Conservation (phyloP, 768 basidiomycete genomes). For the Pisolithus orientalis region DNA sequence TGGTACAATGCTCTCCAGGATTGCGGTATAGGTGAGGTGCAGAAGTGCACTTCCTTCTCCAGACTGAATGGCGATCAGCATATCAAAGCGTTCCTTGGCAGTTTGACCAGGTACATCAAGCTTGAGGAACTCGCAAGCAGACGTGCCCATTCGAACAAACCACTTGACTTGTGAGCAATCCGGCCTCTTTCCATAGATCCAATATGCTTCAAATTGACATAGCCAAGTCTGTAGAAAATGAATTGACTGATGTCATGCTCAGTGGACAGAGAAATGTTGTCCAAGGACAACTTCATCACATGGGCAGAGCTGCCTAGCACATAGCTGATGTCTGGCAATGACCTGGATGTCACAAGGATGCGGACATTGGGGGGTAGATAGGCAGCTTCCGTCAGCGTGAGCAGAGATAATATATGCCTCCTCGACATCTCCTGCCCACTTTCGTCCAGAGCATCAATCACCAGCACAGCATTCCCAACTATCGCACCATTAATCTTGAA, state of each 20-base stretch:
- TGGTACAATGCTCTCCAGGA: no score
- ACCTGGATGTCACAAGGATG: slow-evolving; percentile 12
- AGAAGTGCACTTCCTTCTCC: no score
- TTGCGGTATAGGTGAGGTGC: no score
- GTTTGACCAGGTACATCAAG: no score
- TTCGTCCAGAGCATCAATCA: slow-evolving; percentile 23
- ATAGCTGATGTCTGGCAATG: background rate
- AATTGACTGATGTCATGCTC: background rate
- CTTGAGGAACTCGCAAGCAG: background rate
- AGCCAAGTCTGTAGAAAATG: background rate
- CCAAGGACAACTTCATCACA: background rate
- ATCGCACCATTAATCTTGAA: slow-evolving; percentile 1
- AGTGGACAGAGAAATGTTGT: background rate
- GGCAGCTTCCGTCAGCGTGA: background rate
- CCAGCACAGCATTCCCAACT: slow-evolving; percentile 13
- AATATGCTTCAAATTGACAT: background rate
- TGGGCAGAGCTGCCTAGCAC: slow-evolving; percentile 3
- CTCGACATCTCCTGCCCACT: slow-evolving; percentile 4
- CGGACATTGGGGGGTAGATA: slow-evolving; percentile 4
- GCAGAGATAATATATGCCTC: slow-evolving; percentile 10
- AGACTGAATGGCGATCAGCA: no score
- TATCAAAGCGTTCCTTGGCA: no score
- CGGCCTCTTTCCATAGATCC: background rate
- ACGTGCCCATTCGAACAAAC: background rate
- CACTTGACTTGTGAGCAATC: background rate